A percentile compares a stretch with the other conserved stretches of the same genome.
Conservation (phyloP, 345 rosid species). For the Gossypium australe region DNA sequence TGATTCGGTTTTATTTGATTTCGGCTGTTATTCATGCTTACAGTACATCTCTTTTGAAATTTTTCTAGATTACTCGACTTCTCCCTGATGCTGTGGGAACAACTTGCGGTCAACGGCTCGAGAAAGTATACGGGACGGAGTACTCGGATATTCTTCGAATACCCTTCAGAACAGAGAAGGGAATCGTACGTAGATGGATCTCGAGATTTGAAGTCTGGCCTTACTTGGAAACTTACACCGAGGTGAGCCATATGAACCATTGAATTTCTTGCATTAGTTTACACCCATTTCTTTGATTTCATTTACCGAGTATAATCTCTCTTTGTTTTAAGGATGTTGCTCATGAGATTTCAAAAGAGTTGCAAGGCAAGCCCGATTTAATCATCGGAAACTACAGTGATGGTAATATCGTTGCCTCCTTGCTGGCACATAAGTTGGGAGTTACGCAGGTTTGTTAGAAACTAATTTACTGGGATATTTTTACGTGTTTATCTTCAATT, state of each 20-base stretch:
- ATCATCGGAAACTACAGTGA: slow-evolving; percentile 95
- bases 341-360: slow-evolving; percentile 61
- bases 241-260: slow-evolving; percentile 34
- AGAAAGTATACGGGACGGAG: slow-evolving; percentile 72
- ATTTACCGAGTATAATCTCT: not conserved
- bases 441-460: slow-evolving; percentile 70
- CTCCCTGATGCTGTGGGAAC: slow-evolving; percentile 95
- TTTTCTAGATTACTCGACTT: slow-evolving; percentile 62
- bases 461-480: not conserved
- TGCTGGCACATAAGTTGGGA: slow-evolving; percentile 81
- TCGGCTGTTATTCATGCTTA: slow-evolving; percentile 11
- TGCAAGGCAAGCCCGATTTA: slow-evolving; percentile 88
- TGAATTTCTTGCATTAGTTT: not conserved
- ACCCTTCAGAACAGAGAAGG: slow-evolving; percentile 78
- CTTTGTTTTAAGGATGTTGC: slow-evolving; percentile 61
- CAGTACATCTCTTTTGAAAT: not conserved
- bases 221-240: slow-evolving; percentile 77
- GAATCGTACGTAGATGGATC: slow-evolving; percentile 82
- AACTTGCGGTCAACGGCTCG: slow-evolving; percentile 86
- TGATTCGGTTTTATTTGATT: not conserved
- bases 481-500: not conserved
- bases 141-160: slow-evolving; percentile 80
- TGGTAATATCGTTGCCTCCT: slow-evolving; percentile 87
- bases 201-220: slow-evolving; percentile 98
- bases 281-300: not conserved